Evolutionary conservation across 1,284 basidiomycete species (phyloP).

Genomic region (Pseudozyma tsukubaensis): DNA sequence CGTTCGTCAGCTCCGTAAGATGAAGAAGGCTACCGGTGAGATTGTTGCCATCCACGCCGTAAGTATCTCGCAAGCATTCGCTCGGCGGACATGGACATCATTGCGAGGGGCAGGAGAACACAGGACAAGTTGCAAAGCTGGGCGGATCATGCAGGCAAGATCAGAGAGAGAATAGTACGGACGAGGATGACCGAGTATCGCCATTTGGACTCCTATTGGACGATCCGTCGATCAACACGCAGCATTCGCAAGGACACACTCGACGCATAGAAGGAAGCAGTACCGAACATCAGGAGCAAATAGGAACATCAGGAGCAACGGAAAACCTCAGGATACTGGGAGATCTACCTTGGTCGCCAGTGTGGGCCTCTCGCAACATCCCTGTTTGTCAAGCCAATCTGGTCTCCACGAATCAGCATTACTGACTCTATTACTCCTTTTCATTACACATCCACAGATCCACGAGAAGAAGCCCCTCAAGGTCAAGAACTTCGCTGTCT

Average conservation of each 20-base stretch:
- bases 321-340: no score
- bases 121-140: not conserved
- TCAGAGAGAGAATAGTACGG: not conserved
- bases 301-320: no score
- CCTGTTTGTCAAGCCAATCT: no score
- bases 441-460: constrained; percentile 44
- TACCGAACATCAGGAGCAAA: no score
- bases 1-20: constrained; percentile 86
- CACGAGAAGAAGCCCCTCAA: constrained; percentile 94
- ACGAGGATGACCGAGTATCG: no score
- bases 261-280: no score
- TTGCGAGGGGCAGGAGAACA: not conserved
- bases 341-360: no score
- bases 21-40: constrained; percentile 99
- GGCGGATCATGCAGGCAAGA: not conserved
- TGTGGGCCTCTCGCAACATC: no score
- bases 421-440: constrained; percentile 9
- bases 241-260: no score
- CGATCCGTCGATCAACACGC: no score
- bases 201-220: no score
- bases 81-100: not conserved
- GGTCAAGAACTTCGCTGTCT: constrained; percentile 99
- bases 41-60: constrained; percentile 98
- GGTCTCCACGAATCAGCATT: not conserved
- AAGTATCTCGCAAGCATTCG: constrained; percentile 68